Base-by-base conservation (phyloP, 2,329 filamentous ascomycete species). In the Xylariaceae sp. region DNA sequence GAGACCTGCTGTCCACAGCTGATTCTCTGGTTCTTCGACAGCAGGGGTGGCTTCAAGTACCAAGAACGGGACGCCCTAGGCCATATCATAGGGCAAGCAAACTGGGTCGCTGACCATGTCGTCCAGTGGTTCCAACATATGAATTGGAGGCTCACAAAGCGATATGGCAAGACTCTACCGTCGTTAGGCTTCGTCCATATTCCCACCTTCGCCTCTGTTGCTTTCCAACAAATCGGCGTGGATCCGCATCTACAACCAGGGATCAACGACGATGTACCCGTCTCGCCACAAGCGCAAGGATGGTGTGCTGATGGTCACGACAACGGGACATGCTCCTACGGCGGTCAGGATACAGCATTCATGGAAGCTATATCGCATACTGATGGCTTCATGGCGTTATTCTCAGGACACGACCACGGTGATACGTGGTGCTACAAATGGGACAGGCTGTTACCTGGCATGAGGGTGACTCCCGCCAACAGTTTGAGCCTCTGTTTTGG, bases 21-120 rank as follows among this genome's bases (percentile, higher is more conserved):
- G 37, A 67, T 90, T 0, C 74, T 91, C 1, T 91, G 87, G 85
- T 90, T 90, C 73, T 89, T 91, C 66, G 88, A 90, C 67, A 82
- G 78, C 57, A 77, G 82, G 13, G 86, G 86, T 42, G 85, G 85
- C 6, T 75, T 76, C 55, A 74, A 76, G 53, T 83, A 79, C 65
- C 78, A 79, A 59, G 66, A 73, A 62, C 66, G 64, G 50, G 56
- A 74, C 55, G 53, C 69, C 11, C 30, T 64, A 5, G 67, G 72
- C 11, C 65, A 67, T n/a, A 59, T 64, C 2, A 65, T 75, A 15
- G 70, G 69, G 0, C 73, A 75, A 39, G 75, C 75, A 0, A 73
- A 76, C 59, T 81, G 79, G 79, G 78, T 81, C 2, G 74, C 80
- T 54, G 55, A 61, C 4, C 71, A 69, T 7, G 78, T 79, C 9